Conservation (phyloP, 495 filamentous ascomycete species). For the Annulohypoxylon maeteangense region DNA sequence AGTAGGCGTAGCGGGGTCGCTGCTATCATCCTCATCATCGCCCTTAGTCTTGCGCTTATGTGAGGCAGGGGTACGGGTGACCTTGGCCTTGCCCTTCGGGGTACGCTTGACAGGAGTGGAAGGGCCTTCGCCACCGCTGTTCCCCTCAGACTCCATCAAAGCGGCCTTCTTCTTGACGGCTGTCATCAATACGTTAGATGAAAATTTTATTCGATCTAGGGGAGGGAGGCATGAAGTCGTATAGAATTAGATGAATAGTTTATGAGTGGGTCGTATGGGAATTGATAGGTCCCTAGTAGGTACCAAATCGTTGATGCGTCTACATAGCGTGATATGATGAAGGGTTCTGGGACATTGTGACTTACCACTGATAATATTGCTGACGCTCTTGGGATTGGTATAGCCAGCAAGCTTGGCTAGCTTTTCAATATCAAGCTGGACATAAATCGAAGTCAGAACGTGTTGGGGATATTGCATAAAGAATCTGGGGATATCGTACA, state of each 20-base stretch:
- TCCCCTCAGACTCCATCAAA: background rate
- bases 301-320: too few species aligned
- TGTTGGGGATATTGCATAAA: background rate
- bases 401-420: constrained; percentile 40
- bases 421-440: constrained; percentile 36
- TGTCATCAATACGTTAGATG: constrained; percentile 22
- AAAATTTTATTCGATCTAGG: background rate
- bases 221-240: background rate
- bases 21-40: constrained; percentile 9
- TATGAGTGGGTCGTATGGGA: background rate
- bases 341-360: background rate
- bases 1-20: background rate
- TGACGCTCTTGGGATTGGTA: constrained; percentile 21
- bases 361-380: constrained; percentile 35
- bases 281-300: too few species aligned
- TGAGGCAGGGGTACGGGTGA: constrained; percentile 7
- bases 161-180: constrained; percentile 36
- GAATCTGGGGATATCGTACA: constrained; percentile 1
- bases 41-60: constrained; percentile 19
- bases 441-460: constrained; percentile 20
- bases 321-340: background rate
- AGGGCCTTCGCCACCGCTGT: constrained; percentile 4
- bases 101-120: constrained; percentile 18
- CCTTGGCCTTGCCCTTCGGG: constrained; percentile 19
- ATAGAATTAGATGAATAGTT: background rate